Evolutionary conservation across 228 moss, liverwort and hornwort species (phyloP).

Genomic region (Sphagnum fallax): DNA sequence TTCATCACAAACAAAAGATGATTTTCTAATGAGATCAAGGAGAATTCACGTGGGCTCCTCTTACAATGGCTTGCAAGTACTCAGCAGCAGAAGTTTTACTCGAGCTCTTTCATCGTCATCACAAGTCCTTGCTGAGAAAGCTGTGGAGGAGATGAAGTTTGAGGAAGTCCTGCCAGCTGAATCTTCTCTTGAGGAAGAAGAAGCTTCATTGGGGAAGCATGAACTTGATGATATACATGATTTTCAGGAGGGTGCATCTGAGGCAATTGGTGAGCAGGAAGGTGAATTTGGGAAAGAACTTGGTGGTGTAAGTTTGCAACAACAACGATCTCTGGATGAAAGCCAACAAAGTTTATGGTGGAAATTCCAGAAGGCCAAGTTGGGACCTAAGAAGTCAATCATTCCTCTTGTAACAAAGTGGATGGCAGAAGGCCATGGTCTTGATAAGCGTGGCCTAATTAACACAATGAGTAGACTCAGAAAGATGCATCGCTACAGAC

Average conservation of each 20-base stretch:
- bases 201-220: not conserved
- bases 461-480: slow-evolving; percentile 3
- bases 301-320: slow-evolving; percentile 1
- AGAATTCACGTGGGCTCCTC: not conserved
- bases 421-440: slow-evolving; percentile 7
- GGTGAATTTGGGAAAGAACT: not conserved
- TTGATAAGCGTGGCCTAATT: slow-evolving; percentile 2
- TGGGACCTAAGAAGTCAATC: slow-evolving; percentile 2
- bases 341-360: slow-evolving; percentile 1
- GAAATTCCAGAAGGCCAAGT: slow-evolving; percentile 8
- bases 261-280: not conserved
- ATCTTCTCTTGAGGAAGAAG: not conserved
- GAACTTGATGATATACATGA: not conserved
- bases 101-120: slow-evolving; percentile 10
- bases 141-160: not conserved
- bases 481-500: slow-evolving; percentile 10
- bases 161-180: not conserved
- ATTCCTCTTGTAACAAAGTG: slow-evolving; percentile 9
- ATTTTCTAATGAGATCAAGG: not conserved
- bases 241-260: not conserved
- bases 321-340: not conserved
- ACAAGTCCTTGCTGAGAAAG: slow-evolving; percentile 10
- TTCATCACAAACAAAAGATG: not conserved
- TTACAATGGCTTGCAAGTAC: not conserved
- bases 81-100: not conserved